Percentiles rank a stretch among this genome's conserved stretches.
Conservation (phyloP, 345 rosid species). For the Pugionium cornutum region DNA sequence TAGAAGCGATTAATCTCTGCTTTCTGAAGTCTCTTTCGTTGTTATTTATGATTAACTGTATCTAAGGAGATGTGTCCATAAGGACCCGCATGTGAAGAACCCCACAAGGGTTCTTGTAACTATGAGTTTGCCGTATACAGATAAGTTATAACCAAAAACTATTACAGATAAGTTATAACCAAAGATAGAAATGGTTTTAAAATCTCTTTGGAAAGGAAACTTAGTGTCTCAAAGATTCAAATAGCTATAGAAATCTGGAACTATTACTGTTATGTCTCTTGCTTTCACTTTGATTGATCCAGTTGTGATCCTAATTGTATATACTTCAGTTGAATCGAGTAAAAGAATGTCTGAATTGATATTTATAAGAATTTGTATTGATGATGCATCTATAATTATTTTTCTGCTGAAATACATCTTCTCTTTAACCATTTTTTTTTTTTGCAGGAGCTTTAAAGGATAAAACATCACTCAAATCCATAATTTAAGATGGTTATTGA, state of each 20-base stretch:
- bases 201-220: neutral
- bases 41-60: too few relatives aligned
- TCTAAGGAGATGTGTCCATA: conserved; percentile 1
- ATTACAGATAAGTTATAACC: neutral
- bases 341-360: neutral
- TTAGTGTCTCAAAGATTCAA: too few relatives aligned
- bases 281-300: neutral
- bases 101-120: neutral
- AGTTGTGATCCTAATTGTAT: neutral
- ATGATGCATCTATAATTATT: too few relatives aligned
- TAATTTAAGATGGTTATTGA: too few relatives aligned
- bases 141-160: neutral
- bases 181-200: neutral
- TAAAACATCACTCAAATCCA: too few relatives aligned
- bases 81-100: neutral
- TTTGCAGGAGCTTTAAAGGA: too few relatives aligned
- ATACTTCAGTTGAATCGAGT: neutral
- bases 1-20: too few relatives aligned
- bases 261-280: too few relatives aligned
- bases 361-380: neutral
- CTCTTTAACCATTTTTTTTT: too few relatives aligned
- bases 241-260: too few relatives aligned
- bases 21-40: too few relatives aligned
- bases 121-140: neutral
- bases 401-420: too few relatives aligned